Evolutionary conservation across 176 grass and related monocot species (phyloP).

Genomic region (Oryza glaberrima): DNA sequence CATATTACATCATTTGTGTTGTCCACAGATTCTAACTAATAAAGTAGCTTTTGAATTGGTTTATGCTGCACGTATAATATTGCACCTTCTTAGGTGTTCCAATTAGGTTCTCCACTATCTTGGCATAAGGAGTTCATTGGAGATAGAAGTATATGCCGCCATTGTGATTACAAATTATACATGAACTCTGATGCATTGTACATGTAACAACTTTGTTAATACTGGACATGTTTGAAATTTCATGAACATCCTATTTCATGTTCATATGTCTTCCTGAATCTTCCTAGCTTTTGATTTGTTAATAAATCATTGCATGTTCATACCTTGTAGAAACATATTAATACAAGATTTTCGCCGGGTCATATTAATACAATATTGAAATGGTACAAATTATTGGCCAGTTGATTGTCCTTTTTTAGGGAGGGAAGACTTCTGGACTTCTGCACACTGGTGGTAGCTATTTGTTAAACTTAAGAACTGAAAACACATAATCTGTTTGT

Average conservation of each 20-base stretch:
- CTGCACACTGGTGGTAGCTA: neutral
- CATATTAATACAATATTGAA: neutral
- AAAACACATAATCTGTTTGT: neutral
- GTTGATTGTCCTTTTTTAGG: neutral
- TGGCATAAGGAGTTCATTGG: slow-evolving; percentile 7
- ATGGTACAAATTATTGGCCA: neutral
- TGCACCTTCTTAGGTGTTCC: slow-evolving; percentile 43
- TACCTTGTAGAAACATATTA: neutral
- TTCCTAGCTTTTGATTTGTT: slow-evolving; percentile 25
- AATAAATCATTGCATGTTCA: neutral
- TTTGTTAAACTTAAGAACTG: slow-evolving; percentile 17
- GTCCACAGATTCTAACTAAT: slow-evolving; percentile 46
- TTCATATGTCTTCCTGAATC: neutral
- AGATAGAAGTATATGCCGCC: slow-evolving; percentile 23
- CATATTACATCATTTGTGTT: slow-evolving; percentile 45
- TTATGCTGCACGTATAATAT: slow-evolving; percentile 46
- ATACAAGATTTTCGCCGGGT: too few species aligned
- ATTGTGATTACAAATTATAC: slow-evolving; percentile 25
- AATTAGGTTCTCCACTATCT: slow-evolving; percentile 32
- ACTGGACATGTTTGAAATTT: neutral
- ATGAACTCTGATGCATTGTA: slow-evolving; percentile 4
- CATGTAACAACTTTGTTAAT: slow-evolving; percentile 4
- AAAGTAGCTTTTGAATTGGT: slow-evolving; percentile 46
- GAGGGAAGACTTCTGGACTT: neutral
- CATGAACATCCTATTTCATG: neutral